phyloP scores from a whole-genome alignment of 139 green algal genomes.

The Penium margaritaceum region DNA sequence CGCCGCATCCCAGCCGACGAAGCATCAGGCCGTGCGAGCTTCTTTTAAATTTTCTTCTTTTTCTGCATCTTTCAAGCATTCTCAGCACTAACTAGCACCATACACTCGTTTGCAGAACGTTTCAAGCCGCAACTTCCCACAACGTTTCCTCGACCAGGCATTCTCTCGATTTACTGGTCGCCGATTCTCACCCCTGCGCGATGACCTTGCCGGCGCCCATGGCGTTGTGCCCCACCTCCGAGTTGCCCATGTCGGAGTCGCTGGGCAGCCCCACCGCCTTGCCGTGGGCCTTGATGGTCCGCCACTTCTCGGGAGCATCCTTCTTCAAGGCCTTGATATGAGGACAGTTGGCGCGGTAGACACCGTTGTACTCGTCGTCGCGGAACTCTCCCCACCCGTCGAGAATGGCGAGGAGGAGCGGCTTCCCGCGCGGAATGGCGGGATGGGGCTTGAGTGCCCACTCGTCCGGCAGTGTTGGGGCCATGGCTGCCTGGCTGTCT shows the following conservation, averaged over 20 bases:
- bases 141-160: too few relatives aligned
- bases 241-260: constrained; percentile 90
- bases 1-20: too few relatives aligned
- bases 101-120: too few relatives aligned
- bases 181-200: constrained; percentile 60
- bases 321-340: constrained; percentile 19
- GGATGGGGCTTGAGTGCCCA: constrained; percentile 22
- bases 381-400: constrained; percentile 34
- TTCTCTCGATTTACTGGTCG: too few relatives aligned
- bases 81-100: too few relatives aligned
- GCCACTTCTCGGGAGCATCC: constrained; percentile 42
- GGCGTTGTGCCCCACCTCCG: constrained; percentile 85
- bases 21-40: too few relatives aligned
- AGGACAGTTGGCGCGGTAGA: constrained; percentile 8
- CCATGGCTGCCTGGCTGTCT: too few relatives aligned
- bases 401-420: constrained; percentile 27
- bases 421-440: constrained; percentile 24
- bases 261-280: constrained; percentile 81
- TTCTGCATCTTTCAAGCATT: too few relatives aligned
- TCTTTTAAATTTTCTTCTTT: too few relatives aligned
- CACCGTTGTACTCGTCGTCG: constrained; percentile 35
- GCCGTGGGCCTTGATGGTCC: constrained; percentile 77
- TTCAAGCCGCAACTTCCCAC: too few relatives aligned
- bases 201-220: constrained; percentile 85
- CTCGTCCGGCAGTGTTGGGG: too few relatives aligned